Evolutionary conservation across 176 grass and related monocot species (phyloP).

Genomic region (Alopecurus myosuroides): DNA sequence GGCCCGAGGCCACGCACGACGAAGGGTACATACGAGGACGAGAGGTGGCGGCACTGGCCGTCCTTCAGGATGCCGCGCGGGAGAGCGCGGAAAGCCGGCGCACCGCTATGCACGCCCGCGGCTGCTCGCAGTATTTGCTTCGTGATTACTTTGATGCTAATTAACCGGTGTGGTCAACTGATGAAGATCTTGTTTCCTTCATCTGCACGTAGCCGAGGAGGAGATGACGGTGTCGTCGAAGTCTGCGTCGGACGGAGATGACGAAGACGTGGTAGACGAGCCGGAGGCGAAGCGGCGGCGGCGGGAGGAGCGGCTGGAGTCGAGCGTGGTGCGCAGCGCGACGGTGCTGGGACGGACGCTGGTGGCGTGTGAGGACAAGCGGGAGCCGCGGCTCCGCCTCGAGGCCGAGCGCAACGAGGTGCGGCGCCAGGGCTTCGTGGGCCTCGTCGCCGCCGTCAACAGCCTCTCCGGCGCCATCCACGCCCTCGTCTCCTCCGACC

Average conservation of each 20-base stretch:
- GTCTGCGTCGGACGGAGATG: constrained; percentile 27
- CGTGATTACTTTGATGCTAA: no score
- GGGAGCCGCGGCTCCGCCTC: constrained; percentile 77
- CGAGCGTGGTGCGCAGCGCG: constrained; percentile 89
- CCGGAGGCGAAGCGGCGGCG: constrained; percentile 78
- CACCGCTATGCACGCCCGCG: no score
- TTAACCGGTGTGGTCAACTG: neutral
- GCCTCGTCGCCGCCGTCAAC: constrained; percentile 81
- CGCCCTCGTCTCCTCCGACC: constrained; percentile 76
- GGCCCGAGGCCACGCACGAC: no score
- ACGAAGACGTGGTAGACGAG: neutral
- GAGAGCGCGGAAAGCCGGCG: no score
- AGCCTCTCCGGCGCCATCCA: constrained; percentile 88
- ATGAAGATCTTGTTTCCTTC: neutral
- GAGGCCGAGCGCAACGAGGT: constrained; percentile 86
- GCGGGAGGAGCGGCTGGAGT: constrained; percentile 45
- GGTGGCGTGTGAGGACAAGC: constrained; percentile 91
- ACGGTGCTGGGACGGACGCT: constrained; percentile 79
- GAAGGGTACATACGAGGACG: no score
- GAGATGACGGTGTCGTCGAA: constrained; percentile 73
- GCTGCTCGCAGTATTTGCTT: no score
- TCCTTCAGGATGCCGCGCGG: no score
- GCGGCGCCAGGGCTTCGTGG: constrained; percentile 81
- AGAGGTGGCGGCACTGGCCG: no score
- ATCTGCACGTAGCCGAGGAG: constrained; percentile 37